Evolutionary conservation across 345 rosid genomes (phyloP), one percentile per base, ranked within the genome.

Genomic region (Corchorus capsularis): DNA sequence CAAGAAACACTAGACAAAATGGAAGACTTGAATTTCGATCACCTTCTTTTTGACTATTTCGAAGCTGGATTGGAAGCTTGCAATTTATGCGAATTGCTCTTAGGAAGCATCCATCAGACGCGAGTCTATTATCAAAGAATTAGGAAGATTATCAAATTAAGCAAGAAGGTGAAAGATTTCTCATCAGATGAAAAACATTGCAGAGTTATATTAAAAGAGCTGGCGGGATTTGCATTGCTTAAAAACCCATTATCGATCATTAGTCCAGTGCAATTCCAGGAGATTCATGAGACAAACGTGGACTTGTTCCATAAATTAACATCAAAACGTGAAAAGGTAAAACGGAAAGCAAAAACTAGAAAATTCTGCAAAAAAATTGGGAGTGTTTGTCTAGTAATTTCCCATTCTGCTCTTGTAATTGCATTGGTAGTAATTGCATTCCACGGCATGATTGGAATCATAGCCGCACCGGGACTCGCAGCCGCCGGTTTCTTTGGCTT

Each of bases 371-470:
- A 88, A 85, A 89, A 66, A 75, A 74, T 83, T 15, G 92, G 91
- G 7, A 82, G 82, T 17, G 79, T 61, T 53, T 74, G 84, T 60
- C 72, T 94, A 39, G 85, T 83, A 63, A 77, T 88, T 60, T 78
- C 89, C 12, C 89, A 80, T 3, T 69, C 82, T 15, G 85, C 85
- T 0, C 59, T 93, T n/a, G 78, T 87, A 20, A 67, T 78, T 41
- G 77, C 85, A 10, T 37, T 85, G 57, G 60, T 95, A 32, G 82
- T 89, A 1, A 67, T 90, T 1, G 91, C 94, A 15, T n/a, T 90
- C 16, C 98, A 93, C 75, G 84, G 95, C 78, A 61, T 89, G 71
- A 83, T 85, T 15, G 97, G 91, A 9, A 43, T 89, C n/a, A 57
- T 78, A 19, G 90, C 87, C 17, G 93, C 88, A 53, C 94, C 95